Evolutionary conservation across 1,139 yeast species (phyloP), one percentile per base, ranked within the genome.

Genomic region (Pichia sp.): DNA sequence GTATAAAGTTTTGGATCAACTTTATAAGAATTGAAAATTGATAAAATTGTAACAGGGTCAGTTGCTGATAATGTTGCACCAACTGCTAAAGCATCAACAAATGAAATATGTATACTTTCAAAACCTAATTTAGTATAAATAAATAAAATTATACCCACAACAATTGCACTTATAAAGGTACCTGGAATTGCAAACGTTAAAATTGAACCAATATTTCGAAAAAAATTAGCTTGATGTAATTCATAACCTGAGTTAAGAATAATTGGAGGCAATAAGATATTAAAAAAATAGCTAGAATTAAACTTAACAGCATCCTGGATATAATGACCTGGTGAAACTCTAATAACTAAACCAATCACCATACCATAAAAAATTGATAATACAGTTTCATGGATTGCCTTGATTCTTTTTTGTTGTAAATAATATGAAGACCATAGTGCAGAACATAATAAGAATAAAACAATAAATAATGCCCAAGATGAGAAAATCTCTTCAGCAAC

Each of bases 61-160:
- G 99, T 93, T 19, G 99, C 99, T 0, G 96, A 86, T 37, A 93
- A 71, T 0, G 98, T 89, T 3, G 99, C 98, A 11, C 98, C 99
- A 10, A 93, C 95, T 0, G 96, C 91, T 46, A 93, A 72, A 0
- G 98, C 96, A 61, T 91, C 97, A 21, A 91, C 95, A 64, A 91
- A 88, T 42, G 95, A 91, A 45, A 93, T 77, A 48, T 80, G 68
- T 39, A 91, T 77, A 24, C 91, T 86, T 60, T 93, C 99, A 34
- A 93, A 63, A 0, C 98, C 98, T 50, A 91, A 63, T 4, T 87
- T 76, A 0, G 98, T 87, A 95, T 97, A 93, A 15, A 89, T 67
- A 58, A 78, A 93, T 42, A 91, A 64, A 29, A 93, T 80, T 3
- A 80, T 69, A 14, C 98, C 99, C 41, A 91, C 66, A 4, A 91